Evolutionary conservation across 176 grass and related monocot species (phyloP), one percentile per base, ranked within the genome.

Genomic region (Eleusine indica): DNA sequence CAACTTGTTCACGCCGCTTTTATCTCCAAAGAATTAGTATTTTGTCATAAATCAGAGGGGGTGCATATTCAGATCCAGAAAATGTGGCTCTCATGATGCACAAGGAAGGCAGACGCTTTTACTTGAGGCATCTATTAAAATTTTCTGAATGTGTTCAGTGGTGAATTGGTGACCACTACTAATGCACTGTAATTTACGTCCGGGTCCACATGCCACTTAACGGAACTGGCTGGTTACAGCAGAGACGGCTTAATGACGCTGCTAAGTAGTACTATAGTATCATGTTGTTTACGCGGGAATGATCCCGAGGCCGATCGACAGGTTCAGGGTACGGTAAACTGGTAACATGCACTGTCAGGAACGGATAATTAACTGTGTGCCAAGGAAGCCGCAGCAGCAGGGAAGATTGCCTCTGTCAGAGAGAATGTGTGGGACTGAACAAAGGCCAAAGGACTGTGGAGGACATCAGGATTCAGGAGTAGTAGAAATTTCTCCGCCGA

Each of bases 321-420:
- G 29, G 60, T 61, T 60, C 9, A 38, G 66, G 65, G 22, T 83
- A 88, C 67, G 80, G 67, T 70, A 44, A 66, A 38, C 65, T 11
- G 7, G 32, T 57, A 30, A 48, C 65, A 47, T 71, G 41, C 51
- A 15, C n/a, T 77, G 74, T 82, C 28, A 81, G 53, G 64, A 25
- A 6, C 17, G 9, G 10, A 58, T 56, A 57, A 18, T 39, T 38
- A 37, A 37, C 58, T 9, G 52, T 72, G 80, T 6, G 38, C 32
- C 16, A 6, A 52, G 19, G 25, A 40, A 35, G 66, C 68, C 38
- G 63, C 63, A 21, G 47, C 7, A 16, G 46, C 0, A 32, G 17
- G 30, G 19, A n/a, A 58, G 53, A 73, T 81, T 56, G 68, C 81
- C 57, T 73, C 38, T 78, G 73, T 83, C 80, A 88, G 58, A 73